Base-by-base conservation (phyloP, 148 eudicot genomes). In the Cornus controversa region DNA sequence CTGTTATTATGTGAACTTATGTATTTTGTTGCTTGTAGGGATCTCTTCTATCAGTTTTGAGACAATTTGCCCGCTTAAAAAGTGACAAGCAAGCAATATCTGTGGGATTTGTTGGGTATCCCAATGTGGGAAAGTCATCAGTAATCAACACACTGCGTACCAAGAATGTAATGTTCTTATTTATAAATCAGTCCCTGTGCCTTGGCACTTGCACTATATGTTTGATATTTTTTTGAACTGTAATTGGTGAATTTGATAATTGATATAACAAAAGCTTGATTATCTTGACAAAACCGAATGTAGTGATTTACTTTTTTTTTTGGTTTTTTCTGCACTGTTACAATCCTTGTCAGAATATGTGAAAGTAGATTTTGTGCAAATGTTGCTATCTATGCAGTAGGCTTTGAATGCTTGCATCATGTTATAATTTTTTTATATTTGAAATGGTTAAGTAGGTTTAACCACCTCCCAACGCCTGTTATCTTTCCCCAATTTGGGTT, bases 21-120 rank as follows among this genome's bases (percentile, higher is more conserved):
- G 9, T 71, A 25, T 58, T 66, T 50, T 45, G 42, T 65, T 75
- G 60, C 72, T 69, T 83, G 42, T 72, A 94, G 98, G 96, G 94
- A 62, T 90, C 99, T 77, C 99, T 95, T 69, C 85, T 95, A 50
- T 93, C 99, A 20, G 89, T 95, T 57, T 76, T 95, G 85, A 87
- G 93, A 70, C 99, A 95, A 83, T 93, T 93, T 79, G 81, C 99
- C 24, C 94, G 94, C 70, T 71, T 95, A 27, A 95, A 95, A 80
- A 89, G 89, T 80, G 96, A 90, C 86, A 93, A 93, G 72, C 97
- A 91, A 80, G 92, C 94, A 67, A 90, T 93, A 86, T 93, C 98
- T 22, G 96, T 95, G 64, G 99, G 99, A 75, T 91, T 95, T 89
- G 85, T 95, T 75, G 99, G 99, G 42, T 95, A 95, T 80, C 99